Evolutionary conservation across 2,329 filamentous ascomycete genomes (phyloP).

Genomic region (Colletotrichum truncatum): DNA sequence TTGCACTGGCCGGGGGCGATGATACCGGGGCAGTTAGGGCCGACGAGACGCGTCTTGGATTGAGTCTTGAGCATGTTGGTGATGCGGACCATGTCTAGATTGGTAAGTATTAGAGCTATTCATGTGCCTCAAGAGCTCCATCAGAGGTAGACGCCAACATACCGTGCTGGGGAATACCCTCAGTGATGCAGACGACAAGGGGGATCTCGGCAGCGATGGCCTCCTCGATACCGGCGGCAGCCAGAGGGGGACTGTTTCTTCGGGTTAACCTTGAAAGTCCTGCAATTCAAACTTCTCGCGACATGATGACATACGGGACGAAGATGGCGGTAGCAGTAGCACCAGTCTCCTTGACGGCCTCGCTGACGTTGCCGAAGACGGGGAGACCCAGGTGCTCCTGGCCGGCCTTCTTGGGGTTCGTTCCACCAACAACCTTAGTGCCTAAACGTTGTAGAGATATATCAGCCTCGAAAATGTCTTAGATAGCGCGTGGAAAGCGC

Average conservation of each 20-base stretch:
- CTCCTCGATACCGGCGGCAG: constrained; percentile 96
- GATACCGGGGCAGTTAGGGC: constrained; percentile 98
- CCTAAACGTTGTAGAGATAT: constrained; percentile 59
- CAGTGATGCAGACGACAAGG: constrained; percentile 96
- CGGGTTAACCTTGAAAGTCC: constrained; percentile 50
- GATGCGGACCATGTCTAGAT: constrained; percentile 95
- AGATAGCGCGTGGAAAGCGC: neutral
- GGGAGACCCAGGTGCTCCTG: constrained; percentile 88
- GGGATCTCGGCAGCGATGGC: constrained; percentile 92
- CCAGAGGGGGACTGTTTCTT: constrained; percentile 79
- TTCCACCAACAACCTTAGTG: constrained; percentile 97
- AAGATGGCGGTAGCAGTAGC: constrained; percentile 95
- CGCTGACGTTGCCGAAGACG: constrained; percentile 89
- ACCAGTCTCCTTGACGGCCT: constrained; percentile 90
- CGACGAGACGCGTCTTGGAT: constrained; percentile 94
- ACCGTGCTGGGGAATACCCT: constrained; percentile 98
- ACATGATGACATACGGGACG: constrained; percentile 79
- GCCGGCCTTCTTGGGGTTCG: constrained; percentile 99
- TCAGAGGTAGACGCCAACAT: constrained; percentile 43
- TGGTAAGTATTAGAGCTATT: constrained; percentile 13
- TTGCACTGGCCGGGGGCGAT: constrained; percentile 97
- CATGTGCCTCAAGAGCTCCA: neutral
- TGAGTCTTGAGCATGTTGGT: constrained; percentile 98
- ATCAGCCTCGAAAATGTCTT: constrained; percentile 38
- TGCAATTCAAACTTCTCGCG: constrained; percentile 50